phyloP scores from a whole-genome alignment of 208 protist species.

The Leishmania tropica region DNA sequence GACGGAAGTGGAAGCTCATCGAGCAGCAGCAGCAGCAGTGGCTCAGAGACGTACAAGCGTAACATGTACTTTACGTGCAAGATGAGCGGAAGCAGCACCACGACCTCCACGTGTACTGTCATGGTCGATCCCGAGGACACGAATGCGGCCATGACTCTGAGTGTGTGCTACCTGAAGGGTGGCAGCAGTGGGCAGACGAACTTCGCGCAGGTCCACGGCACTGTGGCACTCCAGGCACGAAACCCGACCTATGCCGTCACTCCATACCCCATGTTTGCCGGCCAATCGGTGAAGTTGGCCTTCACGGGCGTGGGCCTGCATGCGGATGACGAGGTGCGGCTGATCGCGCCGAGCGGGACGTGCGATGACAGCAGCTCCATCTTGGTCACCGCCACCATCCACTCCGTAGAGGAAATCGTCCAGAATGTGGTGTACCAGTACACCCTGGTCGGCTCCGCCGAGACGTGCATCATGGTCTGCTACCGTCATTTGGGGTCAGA shows the following conservation, averaged over 20 bases:
- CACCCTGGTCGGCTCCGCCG: slow-evolving; percentile 57
- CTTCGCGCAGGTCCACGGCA: slow-evolving; percentile 60
- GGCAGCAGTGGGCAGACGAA: slow-evolving; percentile 36
- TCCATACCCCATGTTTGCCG: slow-evolving; percentile 65
- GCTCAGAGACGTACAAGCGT: neutral
- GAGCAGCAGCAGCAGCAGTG: neutral
- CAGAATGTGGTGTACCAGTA: slow-evolving; percentile 55
- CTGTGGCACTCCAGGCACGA: slow-evolving; percentile 48
- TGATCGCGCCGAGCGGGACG: slow-evolving; percentile 39
- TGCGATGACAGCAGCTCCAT: slow-evolving; percentile 31
- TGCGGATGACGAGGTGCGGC: slow-evolving; percentile 47
- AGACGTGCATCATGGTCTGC: slow-evolving; percentile 73
- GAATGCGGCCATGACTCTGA: slow-evolving; percentile 52
- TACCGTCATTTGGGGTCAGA: slow-evolving; percentile 51
- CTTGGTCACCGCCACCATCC: slow-evolving; percentile 37
- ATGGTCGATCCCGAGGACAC: slow-evolving; percentile 51
- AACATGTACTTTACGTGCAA: slow-evolving; percentile 43
- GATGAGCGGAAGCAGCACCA: slow-evolving; percentile 36
- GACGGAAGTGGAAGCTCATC: neutral
- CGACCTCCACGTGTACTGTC: slow-evolving; percentile 55
- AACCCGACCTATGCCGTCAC: slow-evolving; percentile 78
- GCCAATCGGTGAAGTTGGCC: slow-evolving; percentile 52
- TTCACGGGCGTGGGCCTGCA: slow-evolving; percentile 67
- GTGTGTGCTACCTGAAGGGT: slow-evolving; percentile 79
- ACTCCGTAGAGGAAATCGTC: slow-evolving; percentile 39